Conservation (phyloP, 306 rosid species). For the Trifolium dubium region DNA sequence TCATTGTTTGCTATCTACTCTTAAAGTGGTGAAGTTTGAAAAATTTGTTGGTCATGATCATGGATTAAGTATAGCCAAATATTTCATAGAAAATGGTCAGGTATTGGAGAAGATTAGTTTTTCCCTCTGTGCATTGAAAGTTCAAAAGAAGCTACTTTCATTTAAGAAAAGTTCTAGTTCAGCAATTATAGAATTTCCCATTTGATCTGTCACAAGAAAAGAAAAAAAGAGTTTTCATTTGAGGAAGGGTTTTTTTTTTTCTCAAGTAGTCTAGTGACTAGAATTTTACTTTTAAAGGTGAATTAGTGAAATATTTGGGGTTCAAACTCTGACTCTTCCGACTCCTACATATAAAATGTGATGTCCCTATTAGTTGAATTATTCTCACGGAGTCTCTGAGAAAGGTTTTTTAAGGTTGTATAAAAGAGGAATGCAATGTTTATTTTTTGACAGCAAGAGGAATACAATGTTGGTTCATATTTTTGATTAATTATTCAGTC, state of each 20-base stretch:
- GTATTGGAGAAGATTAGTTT: background rate
- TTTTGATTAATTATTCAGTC: no score
- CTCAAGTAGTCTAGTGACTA: no score
- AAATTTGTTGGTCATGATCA: background rate
- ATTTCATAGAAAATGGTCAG: background rate
- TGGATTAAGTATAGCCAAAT: conserved; percentile 1
- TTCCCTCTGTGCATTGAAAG: background rate
- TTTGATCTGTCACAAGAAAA: background rate
- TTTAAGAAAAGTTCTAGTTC: background rate
- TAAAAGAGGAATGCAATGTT: background rate
- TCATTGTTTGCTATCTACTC: background rate
- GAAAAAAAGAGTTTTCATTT: background rate
- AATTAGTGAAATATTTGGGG: no score
- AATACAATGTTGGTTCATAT: no score
- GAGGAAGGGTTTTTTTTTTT: background rate
- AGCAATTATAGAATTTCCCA: background rate
- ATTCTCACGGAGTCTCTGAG: background rate
- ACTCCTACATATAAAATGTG: no score
- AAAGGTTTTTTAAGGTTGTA: background rate
- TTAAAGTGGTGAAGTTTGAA: background rate
- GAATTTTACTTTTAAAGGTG: no score
- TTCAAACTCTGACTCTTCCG: no score
- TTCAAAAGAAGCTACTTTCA: background rate
- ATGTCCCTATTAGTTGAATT: no score
- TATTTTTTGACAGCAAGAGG: background rate